Evolutionary conservation across 257 asterid genomes (phyloP).

Genomic region (Catharanthus roseus): DNA sequence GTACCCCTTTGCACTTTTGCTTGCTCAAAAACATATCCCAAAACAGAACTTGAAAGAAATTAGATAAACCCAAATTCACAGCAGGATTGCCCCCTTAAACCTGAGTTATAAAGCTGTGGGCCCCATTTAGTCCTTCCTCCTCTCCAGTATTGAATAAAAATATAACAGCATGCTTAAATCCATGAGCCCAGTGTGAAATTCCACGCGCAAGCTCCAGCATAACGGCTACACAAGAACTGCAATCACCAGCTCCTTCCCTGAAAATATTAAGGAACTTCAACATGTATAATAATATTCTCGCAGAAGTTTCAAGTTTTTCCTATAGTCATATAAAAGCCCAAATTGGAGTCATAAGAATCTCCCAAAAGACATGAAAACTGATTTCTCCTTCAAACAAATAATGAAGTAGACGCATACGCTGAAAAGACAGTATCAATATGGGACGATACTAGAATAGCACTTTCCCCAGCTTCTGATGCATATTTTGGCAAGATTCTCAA

Average conservation of each 20-base stretch:
- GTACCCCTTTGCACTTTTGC: background rate
- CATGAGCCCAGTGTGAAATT: conserved; percentile 95
- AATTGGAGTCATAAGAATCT: background rate
- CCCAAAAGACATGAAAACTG: background rate
- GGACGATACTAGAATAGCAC: conserved; percentile 91
- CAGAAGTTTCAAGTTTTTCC: background rate
- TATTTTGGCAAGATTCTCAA: conserved; percentile 80
- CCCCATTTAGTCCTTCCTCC: conserved; percentile 96
- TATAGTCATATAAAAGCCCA: background rate
- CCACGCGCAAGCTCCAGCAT: conserved; percentile 99
- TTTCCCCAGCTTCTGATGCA: conserved; percentile 68
- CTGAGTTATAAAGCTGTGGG: conserved; percentile 98
- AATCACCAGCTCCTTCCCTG: conserved; percentile 99
- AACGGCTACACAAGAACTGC: conserved; percentile 94
- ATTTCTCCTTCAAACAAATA: conserved; percentile 1
- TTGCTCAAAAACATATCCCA: background rate
- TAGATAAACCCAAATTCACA: background rate
- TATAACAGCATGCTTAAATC: conserved; percentile 77
- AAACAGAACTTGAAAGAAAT: background rate
- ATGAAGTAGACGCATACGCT: conserved; percentile 37
- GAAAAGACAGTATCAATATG: conserved; percentile 92
- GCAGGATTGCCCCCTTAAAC: conserved; percentile 28
- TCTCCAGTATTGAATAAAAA: conserved; percentile 95
- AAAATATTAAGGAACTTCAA: conserved; percentile 2
- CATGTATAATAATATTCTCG: background rate